These are phyloP conservation scores for Scutellaria minor DNA, from an alignment of 257 asterid genomes.

Conservation along the genomic window DNA sequence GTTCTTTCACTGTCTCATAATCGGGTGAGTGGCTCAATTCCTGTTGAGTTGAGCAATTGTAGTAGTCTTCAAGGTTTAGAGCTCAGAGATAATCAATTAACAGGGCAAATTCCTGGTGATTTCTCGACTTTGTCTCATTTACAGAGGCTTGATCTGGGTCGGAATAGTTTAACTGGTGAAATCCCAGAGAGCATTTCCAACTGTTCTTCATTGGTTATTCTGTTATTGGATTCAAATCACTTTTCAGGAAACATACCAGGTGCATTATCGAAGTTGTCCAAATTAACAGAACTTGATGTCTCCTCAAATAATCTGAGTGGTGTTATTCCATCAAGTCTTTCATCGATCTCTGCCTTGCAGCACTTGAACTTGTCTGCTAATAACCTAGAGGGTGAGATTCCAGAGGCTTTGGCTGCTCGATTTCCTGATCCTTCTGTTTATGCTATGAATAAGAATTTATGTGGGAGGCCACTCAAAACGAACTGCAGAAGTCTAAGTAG, in stretches of 20 bases:
- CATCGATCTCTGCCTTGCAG: conserved; percentile 50
- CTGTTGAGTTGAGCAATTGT: conserved; percentile 66
- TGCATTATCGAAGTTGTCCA: conserved; percentile 48
- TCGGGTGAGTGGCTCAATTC: conserved; percentile 55
- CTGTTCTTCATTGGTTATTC: conserved; percentile 53
- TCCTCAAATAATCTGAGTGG: conserved; percentile 68
- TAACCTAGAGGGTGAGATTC: conserved; percentile 78
- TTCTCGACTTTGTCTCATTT: conserved; percentile 54
- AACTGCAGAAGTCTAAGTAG: conserved; percentile 44
- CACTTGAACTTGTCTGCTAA: conserved; percentile 63
- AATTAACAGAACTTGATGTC: conserved; percentile 50
- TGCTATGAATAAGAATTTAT: conserved; percentile 56
- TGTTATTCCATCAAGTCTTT: conserved; percentile 61
- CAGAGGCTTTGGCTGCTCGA: conserved; percentile 60
- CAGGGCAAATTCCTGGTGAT: conserved; percentile 56
- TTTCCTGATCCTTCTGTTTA: conserved; percentile 67
- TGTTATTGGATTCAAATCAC: conserved; percentile 64
- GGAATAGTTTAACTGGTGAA: conserved; percentile 57
- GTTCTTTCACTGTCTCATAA: conserved; percentile 60
- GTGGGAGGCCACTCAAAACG: conserved; percentile 66
- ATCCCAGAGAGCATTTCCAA: conserved; percentile 62
- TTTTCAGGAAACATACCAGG: conserved; percentile 66
- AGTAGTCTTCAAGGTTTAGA: conserved; percentile 59
- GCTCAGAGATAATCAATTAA: conserved; percentile 51
- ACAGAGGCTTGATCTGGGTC: conserved; percentile 72